Evolutionary conservation across 495 filamentous ascomycete species (phyloP).

Genomic region (Hyaloscypha variabilis): DNA sequence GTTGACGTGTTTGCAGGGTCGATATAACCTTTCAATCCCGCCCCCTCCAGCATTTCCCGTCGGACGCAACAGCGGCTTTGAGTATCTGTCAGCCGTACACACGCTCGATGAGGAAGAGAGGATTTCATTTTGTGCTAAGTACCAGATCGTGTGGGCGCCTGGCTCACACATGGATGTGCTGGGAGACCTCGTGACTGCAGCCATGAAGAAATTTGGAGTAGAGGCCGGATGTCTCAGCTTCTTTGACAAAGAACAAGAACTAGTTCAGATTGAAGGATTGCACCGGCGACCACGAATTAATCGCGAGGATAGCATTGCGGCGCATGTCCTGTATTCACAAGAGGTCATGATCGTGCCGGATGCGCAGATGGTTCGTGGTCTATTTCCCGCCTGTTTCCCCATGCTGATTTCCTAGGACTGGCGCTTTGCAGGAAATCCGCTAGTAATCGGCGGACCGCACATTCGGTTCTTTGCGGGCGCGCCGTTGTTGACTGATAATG

Average conservation of each 20-base stretch:
- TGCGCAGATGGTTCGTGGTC: conserved; percentile 35
- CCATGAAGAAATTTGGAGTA: conserved; percentile 36
- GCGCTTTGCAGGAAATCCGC: conserved; percentile 39
- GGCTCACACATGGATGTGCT: conserved; percentile 27
- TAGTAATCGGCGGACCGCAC: conserved; percentile 34
- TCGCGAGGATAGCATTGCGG: conserved; percentile 38
- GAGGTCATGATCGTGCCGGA: conserved; percentile 42
- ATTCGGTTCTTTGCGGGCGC: conserved; percentile 46
- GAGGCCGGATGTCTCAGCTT: conserved; percentile 39
- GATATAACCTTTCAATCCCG: too few relatives aligned
- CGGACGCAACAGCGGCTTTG: too few relatives aligned
- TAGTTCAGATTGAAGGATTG: conserved; percentile 39
- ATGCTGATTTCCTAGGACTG: conserved; percentile 37
- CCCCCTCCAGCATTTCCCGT: too few relatives aligned
- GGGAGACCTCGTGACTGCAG: conserved; percentile 29
- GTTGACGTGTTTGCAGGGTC: too few relatives aligned
- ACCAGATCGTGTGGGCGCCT: conserved; percentile 29
- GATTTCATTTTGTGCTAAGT: too few relatives aligned
- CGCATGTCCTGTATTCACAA: conserved; percentile 39
- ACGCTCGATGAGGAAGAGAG: too few relatives aligned
- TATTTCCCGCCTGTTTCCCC: not conserved
- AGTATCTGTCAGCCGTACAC: too few relatives aligned
- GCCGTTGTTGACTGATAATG: conserved; percentile 39
- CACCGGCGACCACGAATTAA: conserved; percentile 29
- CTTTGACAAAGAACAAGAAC: conserved; percentile 36